Conservation (phyloP, 345 rosid species). For the Corchorus capsularis region DNA sequence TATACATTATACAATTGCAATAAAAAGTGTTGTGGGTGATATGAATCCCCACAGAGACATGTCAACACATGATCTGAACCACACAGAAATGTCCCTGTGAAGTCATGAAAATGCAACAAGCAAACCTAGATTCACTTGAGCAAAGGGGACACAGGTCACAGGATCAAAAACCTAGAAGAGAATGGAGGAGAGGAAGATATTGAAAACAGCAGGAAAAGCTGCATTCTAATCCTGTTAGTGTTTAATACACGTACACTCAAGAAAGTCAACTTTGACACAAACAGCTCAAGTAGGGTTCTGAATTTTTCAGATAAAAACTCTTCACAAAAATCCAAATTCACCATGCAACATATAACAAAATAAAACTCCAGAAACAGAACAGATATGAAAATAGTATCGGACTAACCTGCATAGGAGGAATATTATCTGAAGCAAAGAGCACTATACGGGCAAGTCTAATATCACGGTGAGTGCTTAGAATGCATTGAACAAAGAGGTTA, state of each 20-base stretch:
- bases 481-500: conserved; percentile 86
- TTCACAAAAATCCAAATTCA: not conserved
- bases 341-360: not conserved
- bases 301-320: not conserved
- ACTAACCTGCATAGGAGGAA: conserved; percentile 81
- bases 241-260: not conserved
- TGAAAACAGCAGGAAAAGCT: not conserved
- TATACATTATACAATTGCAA: not conserved
- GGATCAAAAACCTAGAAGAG: not conserved
- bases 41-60: not conserved
- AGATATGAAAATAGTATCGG: not conserved
- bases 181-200: not conserved
- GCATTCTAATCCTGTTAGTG: not conserved
- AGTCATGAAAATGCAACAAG: not conserved
- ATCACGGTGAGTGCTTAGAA: conserved; percentile 81
- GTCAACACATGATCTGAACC: not conserved
- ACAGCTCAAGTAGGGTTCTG: not conserved
- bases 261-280: not conserved
- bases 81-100: no score
- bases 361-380: not conserved
- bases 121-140: not conserved
- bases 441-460: conserved; percentile 77
- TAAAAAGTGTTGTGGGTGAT: not conserved
- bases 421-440: conserved; percentile 87
- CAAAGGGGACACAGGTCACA: not conserved